phyloP scores from a whole-genome alignment of 129 eudicot species.

The sunflower (Helianthus annuus) region HanXRQr2.0-SUNRISE NC_035446.2:171713699-171714198 shows the following conservation, averaged over 20 bases:
- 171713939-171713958: not conserved
- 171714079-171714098: constrained; percentile 12
- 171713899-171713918: not conserved
- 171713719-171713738: too few species aligned
- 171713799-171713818: too few species aligned
- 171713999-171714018: not conserved
- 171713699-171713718: too few species aligned
- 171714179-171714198: not conserved
- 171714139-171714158: not conserved
- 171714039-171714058: not conserved
- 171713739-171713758: too few species aligned
- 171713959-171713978: not conserved
- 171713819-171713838: too few species aligned
- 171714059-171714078: not conserved
- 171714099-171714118: not conserved
- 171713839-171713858: too few species aligned
- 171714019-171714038: not conserved
- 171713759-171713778: not conserved
- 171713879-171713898: not conserved
- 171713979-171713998: not conserved
- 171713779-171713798: not conserved
- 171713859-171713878: not conserved
- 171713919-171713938: not conserved
- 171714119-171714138: constrained; percentile 17
- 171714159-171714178: constrained; percentile 11